Base-by-base conservation (phyloP, 257 asterid genomes). In the Rhazya stricta region DNA sequence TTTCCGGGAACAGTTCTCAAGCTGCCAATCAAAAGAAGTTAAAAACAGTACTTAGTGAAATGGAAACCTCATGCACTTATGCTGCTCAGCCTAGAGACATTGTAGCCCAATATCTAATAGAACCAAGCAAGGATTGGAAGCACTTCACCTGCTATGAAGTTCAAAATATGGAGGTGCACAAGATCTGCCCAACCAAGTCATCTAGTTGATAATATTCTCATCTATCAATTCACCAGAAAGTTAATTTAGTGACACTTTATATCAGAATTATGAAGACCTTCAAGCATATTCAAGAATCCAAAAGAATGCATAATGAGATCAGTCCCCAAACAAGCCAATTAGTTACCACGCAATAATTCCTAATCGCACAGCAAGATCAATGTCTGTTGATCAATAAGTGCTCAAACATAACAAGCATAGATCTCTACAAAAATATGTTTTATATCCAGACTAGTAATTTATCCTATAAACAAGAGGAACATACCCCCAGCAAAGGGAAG, bases 111-210 rank as follows among this genome's bases (percentile, higher is more conserved):
- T 45, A 71, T 70, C 75, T 51, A 56, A 76, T 12, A 74, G 58
- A 76, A 32, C 76, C 79, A 71, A 84, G 74, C 67, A 69, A 75
- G 63, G 74, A 74, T 73, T 58, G 74, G 63, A 70, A 73, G 79
- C 80, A 83, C 69, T 72, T 90, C 89, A 89, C 98, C 94, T 91
- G 91, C 77, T 74, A 74, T 83, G 82, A 77, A 76, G 83, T 82
- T 86, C 88, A 85, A 86, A 82, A 62, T 66, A 83, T 77, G 86
- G 74, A 84, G 96, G 82, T 83, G 93, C 90, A 81, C 79, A 83
- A 81, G 85, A 85, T 89, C 90, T 84, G 91, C 92, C 81, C 91
- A 92, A 90, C 91, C 90, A 86, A 87, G 88, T 87, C 95, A 86
- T 81, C 85, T 86, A 90, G 83, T 83, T 74, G 88, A 86, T 74